Evolutionary conservation across 73 alveolate genomes (phyloP), one percentile per base, ranked within the genome.

Genomic region (Tetrahymena thermophila): DNA sequence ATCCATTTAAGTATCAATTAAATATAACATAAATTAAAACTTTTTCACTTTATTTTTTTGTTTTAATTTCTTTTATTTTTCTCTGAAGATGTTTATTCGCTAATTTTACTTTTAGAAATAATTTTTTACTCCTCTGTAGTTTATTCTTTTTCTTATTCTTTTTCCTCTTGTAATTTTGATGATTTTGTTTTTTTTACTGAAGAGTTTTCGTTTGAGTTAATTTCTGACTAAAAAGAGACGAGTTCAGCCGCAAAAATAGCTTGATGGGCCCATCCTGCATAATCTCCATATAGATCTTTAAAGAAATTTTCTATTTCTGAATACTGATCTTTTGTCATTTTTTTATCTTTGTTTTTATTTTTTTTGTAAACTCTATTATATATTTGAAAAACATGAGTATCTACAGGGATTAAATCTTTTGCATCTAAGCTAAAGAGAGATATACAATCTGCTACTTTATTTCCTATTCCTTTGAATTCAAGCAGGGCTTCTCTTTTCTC

Each of bases 241-340:
- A 97, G 85, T 35, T 96, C 97, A 6, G 98, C 99, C 43, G 99
- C 99, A 94, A 94, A 97, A 93, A 97, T 56, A 19, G 97, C 96
- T 44, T 95, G 94, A 56, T 97, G 99, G n/a, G 98, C 99, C 99
- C 99, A 97, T 4, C 99, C 99, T 8, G 98, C 97, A 58, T 97
- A 55, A 89, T 58, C 96, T 21, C 99, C 99, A 94, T 96, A 96
- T 0, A 42, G 93, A 2, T 96, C 95, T 43, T 93, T 93, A 95
- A 97, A 95, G 9, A 96, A 96, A 0, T 35, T 57, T 23, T 84
- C 98, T 5, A 96, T 94, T 94, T 96, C 96, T 57, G 93, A 56
- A 57, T 97, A 97, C 21, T 84, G 89, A 56, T 96, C 94, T n/a
- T 85, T 96, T 34, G 96, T 94, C 96, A 97, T 85, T 35, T 71